Evolutionary conservation across 768 basidiomycete species (phyloP).

Genomic region (Piloderma croceum): DNA sequence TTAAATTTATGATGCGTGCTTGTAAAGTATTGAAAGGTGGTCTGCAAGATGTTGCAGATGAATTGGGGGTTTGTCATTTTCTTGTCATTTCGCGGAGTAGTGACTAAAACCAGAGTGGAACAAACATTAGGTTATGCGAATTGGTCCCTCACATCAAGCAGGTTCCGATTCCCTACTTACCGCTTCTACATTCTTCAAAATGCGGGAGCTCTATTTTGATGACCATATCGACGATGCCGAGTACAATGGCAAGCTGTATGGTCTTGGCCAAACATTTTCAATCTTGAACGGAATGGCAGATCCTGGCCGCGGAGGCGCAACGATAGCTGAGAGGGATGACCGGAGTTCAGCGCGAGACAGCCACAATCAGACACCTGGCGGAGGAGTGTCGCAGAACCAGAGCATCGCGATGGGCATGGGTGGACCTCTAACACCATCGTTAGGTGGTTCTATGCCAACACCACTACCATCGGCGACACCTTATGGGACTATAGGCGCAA

Average conservation of each 20-base stretch:
- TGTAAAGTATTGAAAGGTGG: constrained; percentile 81
- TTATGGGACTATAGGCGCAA: constrained; percentile 54
- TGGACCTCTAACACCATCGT: constrained; percentile 33
- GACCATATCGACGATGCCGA: constrained; percentile 81
- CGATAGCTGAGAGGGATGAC: constrained; percentile 79
- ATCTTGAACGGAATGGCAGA: constrained; percentile 62
- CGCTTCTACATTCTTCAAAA: constrained; percentile 92
- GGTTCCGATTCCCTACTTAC: constrained; percentile 97
- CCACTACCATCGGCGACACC: constrained; percentile 46
- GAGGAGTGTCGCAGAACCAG: constrained; percentile 34
- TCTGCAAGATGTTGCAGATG: constrained; percentile 92
- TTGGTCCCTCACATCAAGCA: constrained; percentile 90
- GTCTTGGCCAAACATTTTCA: constrained; percentile 75
- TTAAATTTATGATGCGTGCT: constrained; percentile 92
- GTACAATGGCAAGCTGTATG: constrained; percentile 80
- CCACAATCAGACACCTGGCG: constrained; percentile 56
- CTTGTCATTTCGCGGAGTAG: constrained; percentile 3
- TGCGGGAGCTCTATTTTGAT: constrained; percentile 87
- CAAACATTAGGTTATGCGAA: constrained; percentile 76
- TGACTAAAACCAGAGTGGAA: background rate
- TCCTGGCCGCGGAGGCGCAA: constrained; percentile 62
- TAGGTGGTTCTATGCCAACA: constrained; percentile 38
- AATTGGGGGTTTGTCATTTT: constrained; percentile 68
- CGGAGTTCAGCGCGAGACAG: constrained; percentile 42
- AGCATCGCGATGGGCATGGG: constrained; percentile 45